Conservation (phyloP, 768 basidiomycete species). For the Cubamyces sp. region DNA sequence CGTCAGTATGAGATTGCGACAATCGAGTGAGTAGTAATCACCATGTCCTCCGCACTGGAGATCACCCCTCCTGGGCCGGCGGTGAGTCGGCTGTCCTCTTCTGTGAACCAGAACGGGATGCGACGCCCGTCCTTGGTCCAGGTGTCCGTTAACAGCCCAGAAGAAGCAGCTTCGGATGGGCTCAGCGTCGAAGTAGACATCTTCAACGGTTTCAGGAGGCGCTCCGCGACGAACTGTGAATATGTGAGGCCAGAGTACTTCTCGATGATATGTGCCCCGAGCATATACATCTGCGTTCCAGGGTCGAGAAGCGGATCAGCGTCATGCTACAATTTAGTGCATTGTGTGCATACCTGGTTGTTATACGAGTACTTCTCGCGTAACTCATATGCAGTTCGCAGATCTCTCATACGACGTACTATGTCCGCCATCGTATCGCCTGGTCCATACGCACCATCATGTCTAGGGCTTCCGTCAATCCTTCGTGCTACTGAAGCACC, state of each 20-base stretch:
- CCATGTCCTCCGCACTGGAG: conserved; percentile 48
- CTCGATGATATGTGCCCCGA: conserved; percentile 40
- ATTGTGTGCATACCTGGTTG: conserved; percentile 37
- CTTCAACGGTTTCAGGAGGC: conserved; percentile 45
- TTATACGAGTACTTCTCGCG: conserved; percentile 45
- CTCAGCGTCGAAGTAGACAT: conserved; percentile 48
- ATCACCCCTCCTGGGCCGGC: conserved; percentile 50
- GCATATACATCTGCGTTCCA: conserved; percentile 52
- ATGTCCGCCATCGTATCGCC: conserved; percentile 34
- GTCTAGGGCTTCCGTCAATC: too few relatives aligned
- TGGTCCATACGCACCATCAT: conserved; percentile 31
- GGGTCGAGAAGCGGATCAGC: too few relatives aligned
- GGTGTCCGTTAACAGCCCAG: conserved; percentile 39
- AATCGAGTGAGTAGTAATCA: too few relatives aligned
- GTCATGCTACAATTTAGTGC: too few relatives aligned
- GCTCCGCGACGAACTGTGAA: conserved; percentile 44
- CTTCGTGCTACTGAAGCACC: too few relatives aligned
- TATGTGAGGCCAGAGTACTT: conserved; percentile 41
- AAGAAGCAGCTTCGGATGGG: conserved; percentile 37
- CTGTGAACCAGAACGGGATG: conserved; percentile 41
- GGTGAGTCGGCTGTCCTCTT: conserved; percentile 31
- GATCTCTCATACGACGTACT: conserved; percentile 34
- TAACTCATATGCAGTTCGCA: conserved; percentile 41
- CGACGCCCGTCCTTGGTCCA: conserved; percentile 40
- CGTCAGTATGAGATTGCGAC: background rate